These are phyloP conservation scores for Neurospora sp. DNA, from an alignment of 2,329 filamentous ascomycete genomes.

Conservation along the genomic window DNA sequence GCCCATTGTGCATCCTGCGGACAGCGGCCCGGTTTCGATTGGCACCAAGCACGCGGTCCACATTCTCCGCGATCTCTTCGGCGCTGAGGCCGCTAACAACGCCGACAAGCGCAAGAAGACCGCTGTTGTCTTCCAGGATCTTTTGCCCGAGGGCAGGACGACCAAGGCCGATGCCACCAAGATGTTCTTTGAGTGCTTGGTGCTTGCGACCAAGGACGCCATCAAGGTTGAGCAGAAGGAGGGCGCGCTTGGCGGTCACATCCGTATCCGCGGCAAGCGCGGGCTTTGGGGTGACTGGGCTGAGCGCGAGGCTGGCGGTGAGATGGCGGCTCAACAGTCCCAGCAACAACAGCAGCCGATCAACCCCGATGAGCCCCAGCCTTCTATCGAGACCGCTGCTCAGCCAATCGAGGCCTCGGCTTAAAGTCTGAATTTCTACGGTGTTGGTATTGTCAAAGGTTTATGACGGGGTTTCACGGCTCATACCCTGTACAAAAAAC, in stretches of 20 bases:
- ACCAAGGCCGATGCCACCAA: slow-evolving; percentile 89
- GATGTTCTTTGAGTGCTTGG: slow-evolving; percentile 98
- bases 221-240: slow-evolving; percentile 88
- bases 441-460: background rate
- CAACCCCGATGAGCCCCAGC: slow-evolving; percentile 21
- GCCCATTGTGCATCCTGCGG: slow-evolving; percentile 68
- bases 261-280: slow-evolving; percentile 80
- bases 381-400: slow-evolving; percentile 19
- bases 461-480: background rate
- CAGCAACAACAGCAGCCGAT: slow-evolving; percentile 25
- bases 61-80: slow-evolving; percentile 81
- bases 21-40: slow-evolving; percentile 77
- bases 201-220: slow-evolving; percentile 94
- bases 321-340: slow-evolving; percentile 45
- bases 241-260: slow-evolving; percentile 62
- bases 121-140: slow-evolving; percentile 79
- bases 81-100: slow-evolving; percentile 57
- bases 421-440: background rate
- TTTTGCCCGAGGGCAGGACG: slow-evolving; percentile 73
- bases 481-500: background rate
- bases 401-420: background rate
- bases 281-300: slow-evolving; percentile 98
- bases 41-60: slow-evolving; percentile 96
- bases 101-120: slow-evolving; percentile 65
- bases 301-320: slow-evolving; percentile 60